These are phyloP conservation scores for Aciculosporium take DNA, from an alignment of 2,329 filamentous ascomycete species.

Conservation along the genomic window DNA sequence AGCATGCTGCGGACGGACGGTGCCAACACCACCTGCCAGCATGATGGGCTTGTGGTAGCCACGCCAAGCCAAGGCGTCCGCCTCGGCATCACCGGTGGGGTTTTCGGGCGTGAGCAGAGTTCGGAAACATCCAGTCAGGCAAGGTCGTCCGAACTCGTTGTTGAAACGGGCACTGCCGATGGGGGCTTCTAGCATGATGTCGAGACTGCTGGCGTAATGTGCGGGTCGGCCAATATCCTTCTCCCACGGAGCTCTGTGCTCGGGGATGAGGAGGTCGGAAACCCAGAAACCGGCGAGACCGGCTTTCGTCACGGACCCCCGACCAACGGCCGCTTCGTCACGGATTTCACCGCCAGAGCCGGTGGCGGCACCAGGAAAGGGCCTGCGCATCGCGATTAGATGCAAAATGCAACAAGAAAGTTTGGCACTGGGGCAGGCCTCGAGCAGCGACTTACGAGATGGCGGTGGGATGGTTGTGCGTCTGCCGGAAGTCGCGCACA, in stretches of 20 bases:
- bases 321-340: slow-evolving; percentile 86
- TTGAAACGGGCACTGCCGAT: slow-evolving; percentile 94
- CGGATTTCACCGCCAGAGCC: slow-evolving; percentile 91
- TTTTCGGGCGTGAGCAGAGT: slow-evolving; percentile 53
- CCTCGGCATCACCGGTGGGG: slow-evolving; percentile 13
- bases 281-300: slow-evolving; percentile 89
- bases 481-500: slow-evolving; percentile 23
- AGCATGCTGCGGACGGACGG: slow-evolving; percentile 78
- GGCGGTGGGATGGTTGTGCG: slow-evolving; percentile 92
- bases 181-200: slow-evolving; percentile 96
- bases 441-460: slow-evolving; percentile 42
- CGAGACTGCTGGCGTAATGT: slow-evolving; percentile 84
- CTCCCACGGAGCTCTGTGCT: slow-evolving; percentile 75
- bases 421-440: background rate
- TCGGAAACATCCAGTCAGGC: slow-evolving; percentile 78
- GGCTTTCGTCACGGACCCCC: slow-evolving; percentile 85
- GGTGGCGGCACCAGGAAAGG: slow-evolving; percentile 83
- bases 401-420: background rate
- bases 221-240: slow-evolving; percentile 75
- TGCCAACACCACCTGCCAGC: slow-evolving; percentile 92
- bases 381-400: slow-evolving; percentile 20
- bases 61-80: slow-evolving; percentile 42
- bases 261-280: slow-evolving; percentile 83
- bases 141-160: slow-evolving; percentile 91
- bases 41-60: slow-evolving; percentile 98